Conservation (phyloP, 192 early-diverging fungal species). For the Coemansia sp. region DNA sequence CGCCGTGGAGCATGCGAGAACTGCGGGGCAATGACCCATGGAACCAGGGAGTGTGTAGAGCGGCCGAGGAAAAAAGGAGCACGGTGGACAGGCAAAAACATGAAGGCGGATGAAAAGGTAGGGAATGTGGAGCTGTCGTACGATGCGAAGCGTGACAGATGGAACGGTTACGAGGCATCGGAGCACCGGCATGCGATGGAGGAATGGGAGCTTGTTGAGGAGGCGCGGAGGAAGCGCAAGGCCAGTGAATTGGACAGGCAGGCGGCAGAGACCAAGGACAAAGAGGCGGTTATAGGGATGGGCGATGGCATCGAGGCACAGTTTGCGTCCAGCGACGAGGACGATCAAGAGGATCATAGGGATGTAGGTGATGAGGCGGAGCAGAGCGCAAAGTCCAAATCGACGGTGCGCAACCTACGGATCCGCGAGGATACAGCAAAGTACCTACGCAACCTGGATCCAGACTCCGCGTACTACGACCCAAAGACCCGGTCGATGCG, state of each 20-base stretch:
- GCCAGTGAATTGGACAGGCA: constrained; percentile 70
- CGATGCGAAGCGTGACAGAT: constrained; percentile 96
- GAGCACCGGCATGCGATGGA: constrained; percentile 67
- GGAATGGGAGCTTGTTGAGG: constrained; percentile 90
- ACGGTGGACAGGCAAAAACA: constrained; percentile 79
- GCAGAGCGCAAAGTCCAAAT: constrained; percentile 80
- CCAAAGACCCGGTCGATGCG: constrained; percentile 99
- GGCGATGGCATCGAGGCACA: constrained; percentile 40
- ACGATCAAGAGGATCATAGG: constrained; percentile 82
- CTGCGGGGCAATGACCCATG: constrained; percentile 96
- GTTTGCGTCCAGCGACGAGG: constrained; percentile 66
- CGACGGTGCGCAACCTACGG: constrained; percentile 93
- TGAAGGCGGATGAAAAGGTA: constrained; percentile 83
- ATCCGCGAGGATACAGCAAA: constrained; percentile 99
- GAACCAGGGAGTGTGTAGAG: constrained; percentile 91
- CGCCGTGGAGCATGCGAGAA: constrained; percentile 96
- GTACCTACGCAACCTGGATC: constrained; percentile 94
- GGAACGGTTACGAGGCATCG: constrained; percentile 95
- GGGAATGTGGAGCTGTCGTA: constrained; percentile 74
- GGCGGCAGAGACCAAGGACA: neutral
- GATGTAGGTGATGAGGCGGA: constrained; percentile 79
- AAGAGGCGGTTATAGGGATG: no score
- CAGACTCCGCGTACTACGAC: constrained; percentile 95
- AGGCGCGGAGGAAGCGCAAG: constrained; percentile 77
- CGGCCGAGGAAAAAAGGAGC: constrained; percentile 88